These are phyloP conservation scores for Pythium oligandrum DNA, from an alignment of 352 stramenopile species.

Conservation along the genomic window DNA sequence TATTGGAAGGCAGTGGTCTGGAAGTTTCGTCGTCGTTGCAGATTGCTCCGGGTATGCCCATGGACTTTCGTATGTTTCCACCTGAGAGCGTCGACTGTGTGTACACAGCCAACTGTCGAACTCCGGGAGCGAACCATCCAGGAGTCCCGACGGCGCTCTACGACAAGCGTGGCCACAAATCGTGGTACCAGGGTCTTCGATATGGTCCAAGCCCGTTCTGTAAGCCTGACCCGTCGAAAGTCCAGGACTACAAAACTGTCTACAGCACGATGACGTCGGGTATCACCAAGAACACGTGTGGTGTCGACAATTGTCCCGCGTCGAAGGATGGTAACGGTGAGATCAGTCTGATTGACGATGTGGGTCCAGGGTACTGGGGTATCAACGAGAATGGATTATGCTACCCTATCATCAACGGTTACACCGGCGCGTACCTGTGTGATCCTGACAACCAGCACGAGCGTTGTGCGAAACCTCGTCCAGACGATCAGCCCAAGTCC, in stretches of 20 bases:
- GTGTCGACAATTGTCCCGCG: slow-evolving; percentile 25
- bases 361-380: slow-evolving; percentile 13
- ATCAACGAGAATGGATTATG: slow-evolving; percentile 29
- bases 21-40: slow-evolving; percentile 87
- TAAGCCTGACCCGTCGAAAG: background rate
- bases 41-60: slow-evolving; percentile 56
- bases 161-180: slow-evolving; percentile 34
- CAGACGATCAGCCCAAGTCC: slow-evolving; percentile 24
- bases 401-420: slow-evolving; percentile 23
- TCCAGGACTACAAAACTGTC: slow-evolving; percentile 28
- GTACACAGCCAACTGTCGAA: slow-evolving; percentile 16
- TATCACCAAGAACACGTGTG: slow-evolving; percentile 38
- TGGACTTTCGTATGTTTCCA: slow-evolving; percentile 24
- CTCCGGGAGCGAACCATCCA: slow-evolving; percentile 38
- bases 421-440: slow-evolving; percentile 26
- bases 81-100: slow-evolving; percentile 11
- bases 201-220: slow-evolving; percentile 47
- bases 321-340: slow-evolving; percentile 44
- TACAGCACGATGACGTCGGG: slow-evolving; percentile 18
- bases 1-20: slow-evolving; percentile 83
- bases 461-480: slow-evolving; percentile 37
- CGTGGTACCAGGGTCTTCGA: slow-evolving; percentile 51
- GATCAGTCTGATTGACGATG: slow-evolving; percentile 26
- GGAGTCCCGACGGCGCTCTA: slow-evolving; percentile 41
- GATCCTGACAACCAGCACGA: slow-evolving; percentile 29